Conservation (phyloP, 352 stramenopile genomes). For the Thalassiosira hispida region DNA sequence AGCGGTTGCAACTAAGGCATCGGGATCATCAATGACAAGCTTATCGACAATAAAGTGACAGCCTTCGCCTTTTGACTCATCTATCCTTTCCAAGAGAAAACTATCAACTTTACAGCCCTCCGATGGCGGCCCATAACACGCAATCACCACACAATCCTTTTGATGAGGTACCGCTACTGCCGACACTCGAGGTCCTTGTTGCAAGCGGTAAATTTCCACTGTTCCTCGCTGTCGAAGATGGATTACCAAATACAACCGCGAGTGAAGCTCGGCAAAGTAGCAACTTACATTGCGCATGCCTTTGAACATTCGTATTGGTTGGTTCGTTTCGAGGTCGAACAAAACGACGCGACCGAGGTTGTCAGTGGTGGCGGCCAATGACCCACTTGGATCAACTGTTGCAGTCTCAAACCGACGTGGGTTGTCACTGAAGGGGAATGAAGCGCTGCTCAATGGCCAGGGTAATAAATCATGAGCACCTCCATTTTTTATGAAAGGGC, state of each 20-base stretch:
- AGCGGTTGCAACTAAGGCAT: constrained; percentile 4
- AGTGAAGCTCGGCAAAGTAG: constrained; percentile 64
- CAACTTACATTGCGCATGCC: constrained; percentile 74
- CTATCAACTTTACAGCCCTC: constrained; percentile 44
- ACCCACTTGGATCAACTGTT: constrained; percentile 69
- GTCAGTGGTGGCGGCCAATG: constrained; percentile 66
- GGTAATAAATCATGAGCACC: constrained; percentile 47
- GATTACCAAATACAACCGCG: constrained; percentile 68
- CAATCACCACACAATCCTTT: constrained; percentile 49
- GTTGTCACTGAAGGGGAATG: constrained; percentile 67
- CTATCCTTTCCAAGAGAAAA: constrained; percentile 56
- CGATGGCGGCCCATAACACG: constrained; percentile 44
- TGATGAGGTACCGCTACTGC: constrained; percentile 62
- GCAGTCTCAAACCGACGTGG: constrained; percentile 68
- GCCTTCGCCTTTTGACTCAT: constrained; percentile 34
- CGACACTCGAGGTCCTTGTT: constrained; percentile 60
- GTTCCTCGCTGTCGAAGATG: constrained; percentile 66
- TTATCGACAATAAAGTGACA: constrained; percentile 47
- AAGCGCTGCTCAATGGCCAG: constrained; percentile 43
- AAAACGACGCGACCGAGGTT: constrained; percentile 72
- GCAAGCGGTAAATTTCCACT: constrained; percentile 72
- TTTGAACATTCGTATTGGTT: constrained; percentile 82
- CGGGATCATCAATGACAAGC: constrained; percentile 43
- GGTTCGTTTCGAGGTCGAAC: constrained; percentile 76
- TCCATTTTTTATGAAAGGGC: constrained; percentile 38